phyloP scores from a whole-genome alignment of 148 eudicot species.

The Selenicereus undatus region DNA sequence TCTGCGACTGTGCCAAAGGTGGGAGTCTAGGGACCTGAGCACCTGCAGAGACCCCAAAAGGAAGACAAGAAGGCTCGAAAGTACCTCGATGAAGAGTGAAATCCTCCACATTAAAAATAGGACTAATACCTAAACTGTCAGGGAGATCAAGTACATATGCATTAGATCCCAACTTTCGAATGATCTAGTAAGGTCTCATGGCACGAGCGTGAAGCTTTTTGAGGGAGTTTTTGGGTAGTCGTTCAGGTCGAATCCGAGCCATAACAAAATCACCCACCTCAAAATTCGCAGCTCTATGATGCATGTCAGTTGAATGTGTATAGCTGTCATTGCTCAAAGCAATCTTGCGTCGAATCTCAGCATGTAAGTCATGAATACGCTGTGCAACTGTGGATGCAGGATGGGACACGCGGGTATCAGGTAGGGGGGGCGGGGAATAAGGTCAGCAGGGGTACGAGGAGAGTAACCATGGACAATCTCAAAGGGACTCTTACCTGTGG shows the following conservation, averaged over 20 bases:
- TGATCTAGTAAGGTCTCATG: background rate
- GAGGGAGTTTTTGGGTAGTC: background rate
- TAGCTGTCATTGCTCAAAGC: background rate
- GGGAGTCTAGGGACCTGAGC: too few relatives aligned
- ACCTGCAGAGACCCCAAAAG: too few relatives aligned
- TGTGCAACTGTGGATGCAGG: background rate
- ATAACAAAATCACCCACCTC: background rate
- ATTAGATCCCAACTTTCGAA: background rate
- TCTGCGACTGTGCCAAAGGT: too few relatives aligned
- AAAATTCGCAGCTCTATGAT: background rate
- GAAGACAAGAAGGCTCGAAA: too few relatives aligned
- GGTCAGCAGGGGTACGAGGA: background rate
- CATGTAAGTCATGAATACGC: background rate
- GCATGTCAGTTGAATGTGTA: background rate
- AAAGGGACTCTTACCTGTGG: background rate
- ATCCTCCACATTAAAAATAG: background rate
- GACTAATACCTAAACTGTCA: background rate
- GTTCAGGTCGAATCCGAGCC: background rate
- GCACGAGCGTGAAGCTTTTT: background rate
- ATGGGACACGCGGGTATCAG: background rate
- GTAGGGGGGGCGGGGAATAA: background rate
- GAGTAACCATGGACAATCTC: constrained; percentile 5
- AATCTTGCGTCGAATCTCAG: background rate
- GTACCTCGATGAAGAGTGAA: background rate
- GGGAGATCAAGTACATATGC: background rate